phyloP scores from a whole-genome alignment of 1,139 yeast species.

The Taphrina betulina region DNA sequence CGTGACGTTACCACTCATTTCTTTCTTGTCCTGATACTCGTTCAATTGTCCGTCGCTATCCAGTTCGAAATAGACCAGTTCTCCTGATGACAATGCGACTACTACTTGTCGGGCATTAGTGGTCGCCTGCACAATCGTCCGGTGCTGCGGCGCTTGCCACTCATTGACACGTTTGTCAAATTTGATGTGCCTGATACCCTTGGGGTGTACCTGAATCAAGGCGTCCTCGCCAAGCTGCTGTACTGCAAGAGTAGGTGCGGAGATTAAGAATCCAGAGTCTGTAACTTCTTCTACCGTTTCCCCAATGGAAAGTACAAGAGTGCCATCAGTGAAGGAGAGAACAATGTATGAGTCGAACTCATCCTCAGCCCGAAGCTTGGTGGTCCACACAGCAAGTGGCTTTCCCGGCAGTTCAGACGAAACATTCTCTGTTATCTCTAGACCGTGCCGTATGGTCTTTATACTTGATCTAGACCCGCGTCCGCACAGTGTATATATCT shows the following conservation, averaged over 20 bases:
- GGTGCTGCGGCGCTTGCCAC: slow-evolving; percentile 87
- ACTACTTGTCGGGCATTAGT: slow-evolving; percentile 68
- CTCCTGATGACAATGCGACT: slow-evolving; percentile 68
- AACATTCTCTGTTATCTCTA: slow-evolving; percentile 62
- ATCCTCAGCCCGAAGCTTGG: slow-evolving; percentile 52
- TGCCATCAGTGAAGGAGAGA: slow-evolving; percentile 64
- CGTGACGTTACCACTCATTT: slow-evolving; percentile 55
- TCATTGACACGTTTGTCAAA: slow-evolving; percentile 50
- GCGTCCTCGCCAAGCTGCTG: slow-evolving; percentile 67
- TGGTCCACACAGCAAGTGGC: slow-evolving; percentile 63
- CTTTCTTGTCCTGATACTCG: slow-evolving; percentile 66
- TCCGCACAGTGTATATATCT: slow-evolving; percentile 48
- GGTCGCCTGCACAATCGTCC: slow-evolving; percentile 59
- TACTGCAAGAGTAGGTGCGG: slow-evolving; percentile 65
- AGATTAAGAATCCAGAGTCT: slow-evolving; percentile 59
- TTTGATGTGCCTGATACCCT: slow-evolving; percentile 68
- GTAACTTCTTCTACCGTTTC: slow-evolving; percentile 76
- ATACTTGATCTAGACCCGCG: slow-evolving; percentile 51
- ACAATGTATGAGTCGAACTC: slow-evolving; percentile 63
- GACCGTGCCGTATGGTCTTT: slow-evolving; percentile 58
- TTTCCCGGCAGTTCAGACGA: slow-evolving; percentile 68
- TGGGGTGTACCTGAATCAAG: slow-evolving; percentile 67
- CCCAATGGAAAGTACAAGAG: slow-evolving; percentile 73
- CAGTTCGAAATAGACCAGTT: slow-evolving; percentile 78
- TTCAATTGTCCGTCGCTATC: slow-evolving; percentile 63